These are phyloP conservation scores for Fraxinus ornus DNA, from an alignment of 305 asterid species.

Conservation along the genomic window DNA sequence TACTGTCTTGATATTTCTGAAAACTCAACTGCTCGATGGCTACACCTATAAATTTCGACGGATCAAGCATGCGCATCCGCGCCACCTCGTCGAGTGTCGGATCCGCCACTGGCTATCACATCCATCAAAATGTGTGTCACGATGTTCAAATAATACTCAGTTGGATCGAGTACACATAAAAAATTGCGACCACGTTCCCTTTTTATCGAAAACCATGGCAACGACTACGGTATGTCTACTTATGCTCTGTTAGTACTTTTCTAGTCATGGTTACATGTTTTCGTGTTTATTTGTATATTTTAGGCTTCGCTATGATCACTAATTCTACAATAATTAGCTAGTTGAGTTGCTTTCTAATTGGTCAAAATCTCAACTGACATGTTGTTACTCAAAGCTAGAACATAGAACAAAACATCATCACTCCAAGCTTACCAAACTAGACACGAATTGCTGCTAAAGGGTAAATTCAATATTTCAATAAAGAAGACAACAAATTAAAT, in stretches of 20 bases:
- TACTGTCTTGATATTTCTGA: too few species aligned
- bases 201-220: neutral
- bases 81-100: too few species aligned
- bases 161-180: neutral
- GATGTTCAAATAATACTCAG: neutral
- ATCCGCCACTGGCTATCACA: too few species aligned
- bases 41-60: too few species aligned
- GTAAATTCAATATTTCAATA: neutral
- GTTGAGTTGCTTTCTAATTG: neutral
- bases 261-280: neutral
- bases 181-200: neutral
- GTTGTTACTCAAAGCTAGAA: neutral
- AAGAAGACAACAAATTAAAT: neutral
- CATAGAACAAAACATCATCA: neutral
- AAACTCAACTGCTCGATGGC: too few species aligned
- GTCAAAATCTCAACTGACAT: neutral
- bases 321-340: neutral
- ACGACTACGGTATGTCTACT: neutral
- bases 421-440: neutral
- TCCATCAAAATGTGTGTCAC: neutral
- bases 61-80: too few species aligned
- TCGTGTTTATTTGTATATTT: neutral
- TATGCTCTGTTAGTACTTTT: neutral
- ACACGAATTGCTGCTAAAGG: neutral
- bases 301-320: neutral